A percentile compares a stretch with the other conserved stretches of the same genome.
phyloP scores from a whole-genome alignment of 768 basidiomycete genomes.

The Trametes cubensis region DNA sequence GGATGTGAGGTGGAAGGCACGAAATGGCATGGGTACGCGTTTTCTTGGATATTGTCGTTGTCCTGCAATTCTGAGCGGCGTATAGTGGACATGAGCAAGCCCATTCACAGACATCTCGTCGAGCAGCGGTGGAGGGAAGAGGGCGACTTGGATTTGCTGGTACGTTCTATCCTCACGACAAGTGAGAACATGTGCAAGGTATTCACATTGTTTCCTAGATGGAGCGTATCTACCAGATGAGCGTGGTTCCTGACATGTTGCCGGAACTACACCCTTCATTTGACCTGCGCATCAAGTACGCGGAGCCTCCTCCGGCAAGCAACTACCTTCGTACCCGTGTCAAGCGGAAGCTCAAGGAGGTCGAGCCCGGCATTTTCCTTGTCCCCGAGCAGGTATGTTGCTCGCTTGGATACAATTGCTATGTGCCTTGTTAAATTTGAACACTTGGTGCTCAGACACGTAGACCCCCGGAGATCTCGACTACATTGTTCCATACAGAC shows the following conservation, averaged over 20 bases:
- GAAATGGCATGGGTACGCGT: slow-evolving; percentile 74
- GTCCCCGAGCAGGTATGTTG: slow-evolving; percentile 63
- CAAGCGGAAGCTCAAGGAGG: slow-evolving; percentile 39
- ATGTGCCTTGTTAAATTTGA: background rate
- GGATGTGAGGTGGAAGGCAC: slow-evolving; percentile 74
- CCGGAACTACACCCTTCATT: slow-evolving; percentile 70
- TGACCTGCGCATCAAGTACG: slow-evolving; percentile 71
- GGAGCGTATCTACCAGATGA: slow-evolving; percentile 92
- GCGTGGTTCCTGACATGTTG: slow-evolving; percentile 86
- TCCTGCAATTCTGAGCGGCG: background rate
- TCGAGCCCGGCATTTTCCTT: slow-evolving; percentile 75
- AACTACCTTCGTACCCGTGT: slow-evolving; percentile 31
- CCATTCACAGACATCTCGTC: slow-evolving; percentile 75
- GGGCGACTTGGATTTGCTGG: slow-evolving; percentile 82
- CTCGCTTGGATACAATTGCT: background rate
- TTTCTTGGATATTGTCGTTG: background rate
- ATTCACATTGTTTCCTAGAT: slow-evolving; percentile 54
- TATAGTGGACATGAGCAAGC: slow-evolving; percentile 66
- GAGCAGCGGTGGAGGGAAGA: slow-evolving; percentile 87
- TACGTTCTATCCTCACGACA: slow-evolving; percentile 39
- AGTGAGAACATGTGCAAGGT: background rate
- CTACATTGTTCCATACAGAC: slow-evolving; percentile 82
- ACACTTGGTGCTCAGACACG: slow-evolving; percentile 51
- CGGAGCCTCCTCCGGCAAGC: slow-evolving; percentile 37
- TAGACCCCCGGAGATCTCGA: slow-evolving; percentile 63